A percentile compares a stretch with the other conserved stretches of the same genome.
Conservation (phyloP, 2,329 filamentous ascomycete species). For the Pseudogymnoascus sp. region DNA sequence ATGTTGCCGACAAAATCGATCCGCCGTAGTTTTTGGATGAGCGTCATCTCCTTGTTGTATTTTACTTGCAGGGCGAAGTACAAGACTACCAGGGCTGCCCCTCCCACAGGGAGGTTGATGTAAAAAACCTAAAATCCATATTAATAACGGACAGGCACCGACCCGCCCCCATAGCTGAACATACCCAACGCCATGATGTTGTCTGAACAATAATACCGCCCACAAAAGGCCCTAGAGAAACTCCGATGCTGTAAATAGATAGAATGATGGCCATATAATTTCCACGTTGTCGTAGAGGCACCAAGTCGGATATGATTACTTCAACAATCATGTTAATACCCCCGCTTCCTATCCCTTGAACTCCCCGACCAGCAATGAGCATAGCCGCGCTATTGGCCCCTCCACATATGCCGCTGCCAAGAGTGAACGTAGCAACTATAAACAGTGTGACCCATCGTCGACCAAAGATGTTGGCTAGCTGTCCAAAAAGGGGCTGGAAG, state of each 20-base stretch:
- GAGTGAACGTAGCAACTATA: constrained; percentile 39
- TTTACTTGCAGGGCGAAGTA: constrained; percentile 27
- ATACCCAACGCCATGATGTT: constrained; percentile 41
- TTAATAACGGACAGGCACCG: not conserved
- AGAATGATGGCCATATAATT: constrained; percentile 35
- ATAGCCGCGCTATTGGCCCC: constrained; percentile 36
- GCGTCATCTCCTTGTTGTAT: constrained; percentile 24
- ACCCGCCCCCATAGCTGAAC: not conserved
- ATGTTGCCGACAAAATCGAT: constrained; percentile 39
- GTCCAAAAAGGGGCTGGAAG: constrained; percentile 43
- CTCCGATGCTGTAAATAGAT: constrained; percentile 35
- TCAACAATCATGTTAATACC: constrained; percentile 39
- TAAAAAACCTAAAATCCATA: constrained; percentile 1
- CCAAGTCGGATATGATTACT: constrained; percentile 43
- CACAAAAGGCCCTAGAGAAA: constrained; percentile 32
- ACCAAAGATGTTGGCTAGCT: constrained; percentile 46
- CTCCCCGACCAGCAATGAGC: constrained; percentile 46
- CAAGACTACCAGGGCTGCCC: not conserved
- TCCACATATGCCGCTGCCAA: constrained; percentile 47
- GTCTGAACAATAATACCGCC: constrained; percentile 36
- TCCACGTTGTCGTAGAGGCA: constrained; percentile 40
- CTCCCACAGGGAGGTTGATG: constrained; percentile 22
- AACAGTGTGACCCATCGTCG: constrained; percentile 36
- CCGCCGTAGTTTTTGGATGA: constrained; percentile 30
- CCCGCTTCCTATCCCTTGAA: constrained; percentile 46